A percentile compares a stretch with the other conserved stretches of the same genome.
phyloP scores from a whole-genome alignment of 1,284 basidiomycete species.

The Clitocybe nebularis region DNA sequence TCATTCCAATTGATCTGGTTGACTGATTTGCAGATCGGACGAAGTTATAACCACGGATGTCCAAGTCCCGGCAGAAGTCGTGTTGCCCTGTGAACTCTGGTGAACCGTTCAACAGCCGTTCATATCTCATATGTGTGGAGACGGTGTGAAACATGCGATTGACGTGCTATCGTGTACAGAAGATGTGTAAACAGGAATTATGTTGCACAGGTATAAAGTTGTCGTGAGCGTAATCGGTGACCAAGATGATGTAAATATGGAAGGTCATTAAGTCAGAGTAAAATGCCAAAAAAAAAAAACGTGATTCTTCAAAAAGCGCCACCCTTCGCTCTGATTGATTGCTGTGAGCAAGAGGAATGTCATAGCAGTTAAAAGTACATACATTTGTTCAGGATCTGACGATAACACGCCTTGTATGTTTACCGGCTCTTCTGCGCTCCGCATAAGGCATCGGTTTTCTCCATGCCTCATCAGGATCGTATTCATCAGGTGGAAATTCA shows the following conservation, averaged over 20 bases:
- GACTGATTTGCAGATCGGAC: conserved; percentile 24
- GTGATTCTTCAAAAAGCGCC: no score
- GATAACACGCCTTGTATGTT: conserved; percentile 65
- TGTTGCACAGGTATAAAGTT: conserved; percentile 4
- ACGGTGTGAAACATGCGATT: conserved; percentile 4
- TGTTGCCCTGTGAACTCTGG: conserved; percentile 9
- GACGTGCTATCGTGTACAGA: neutral
- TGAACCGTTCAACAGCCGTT: conserved; percentile 1
- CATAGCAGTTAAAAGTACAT: neutral
- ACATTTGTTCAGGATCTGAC: conserved; percentile 39
- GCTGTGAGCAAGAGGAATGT: neutral
- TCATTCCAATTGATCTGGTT: conserved; percentile 19
- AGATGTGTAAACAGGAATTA: neutral
- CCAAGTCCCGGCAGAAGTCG: conserved; percentile 12
- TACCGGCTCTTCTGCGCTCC: conserved; percentile 66
- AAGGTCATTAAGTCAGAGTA: neutral
- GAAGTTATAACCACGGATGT: conserved; percentile 10
- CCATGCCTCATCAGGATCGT: conserved; percentile 61
- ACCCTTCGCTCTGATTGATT: no score
- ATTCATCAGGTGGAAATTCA: conserved; percentile 42
- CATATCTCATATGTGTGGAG: neutral
- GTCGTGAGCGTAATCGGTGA: conserved; percentile 6
- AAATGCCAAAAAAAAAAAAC: conserved; percentile 10
- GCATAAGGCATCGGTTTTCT: conserved; percentile 60
- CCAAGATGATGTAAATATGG: conserved; percentile 13